These are phyloP conservation scores for Mollisiaceae sp. DNA, from an alignment of 2,329 filamentous ascomycete species.

Conservation along the genomic window DNA sequence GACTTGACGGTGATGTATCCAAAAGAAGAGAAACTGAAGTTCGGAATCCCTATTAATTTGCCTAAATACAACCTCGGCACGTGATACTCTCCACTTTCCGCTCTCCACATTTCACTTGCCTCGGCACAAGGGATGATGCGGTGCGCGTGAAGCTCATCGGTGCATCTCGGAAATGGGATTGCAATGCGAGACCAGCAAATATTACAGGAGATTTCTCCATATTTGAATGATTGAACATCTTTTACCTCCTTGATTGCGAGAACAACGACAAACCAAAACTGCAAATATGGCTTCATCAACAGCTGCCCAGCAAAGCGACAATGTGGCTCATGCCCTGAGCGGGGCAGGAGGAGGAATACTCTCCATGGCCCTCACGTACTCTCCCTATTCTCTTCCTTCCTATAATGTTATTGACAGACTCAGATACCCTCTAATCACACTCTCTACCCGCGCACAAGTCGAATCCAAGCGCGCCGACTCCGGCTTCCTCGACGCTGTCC, in stretches of 20 bases:
- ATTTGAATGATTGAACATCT: slow-evolving; percentile 7
- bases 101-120: slow-evolving; percentile 14
- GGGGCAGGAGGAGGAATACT: slow-evolving; percentile 92
- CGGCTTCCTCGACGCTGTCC: slow-evolving; percentile 80
- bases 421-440: slow-evolving; percentile 94
- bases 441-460: slow-evolving; percentile 96
- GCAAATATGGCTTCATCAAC: slow-evolving; percentile 37
- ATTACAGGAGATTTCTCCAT: slow-evolving; percentile 2
- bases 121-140: neutral
- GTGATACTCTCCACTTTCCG: neutral
- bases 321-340: slow-evolving; percentile 92
- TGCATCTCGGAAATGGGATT: slow-evolving; percentile 26
- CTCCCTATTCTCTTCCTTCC: slow-evolving; percentile 16
- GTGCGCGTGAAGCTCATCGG: slow-evolving; percentile 14
- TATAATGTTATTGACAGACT: slow-evolving; percentile 18
- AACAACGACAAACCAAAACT: slow-evolving; percentile 1
- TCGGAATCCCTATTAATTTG: slow-evolving; percentile 11
- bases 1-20: neutral
- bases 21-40: slow-evolving; percentile 16
- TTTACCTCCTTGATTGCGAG: slow-evolving; percentile 10
- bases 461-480: slow-evolving; percentile 93
- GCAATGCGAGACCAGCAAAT: slow-evolving; percentile 20
- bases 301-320: slow-evolving; percentile 75
- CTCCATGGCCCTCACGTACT: slow-evolving; percentile 92
- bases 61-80: neutral